Conservation (phyloP, 805 yeast species). For the Kodamaea restingae region DNA sequence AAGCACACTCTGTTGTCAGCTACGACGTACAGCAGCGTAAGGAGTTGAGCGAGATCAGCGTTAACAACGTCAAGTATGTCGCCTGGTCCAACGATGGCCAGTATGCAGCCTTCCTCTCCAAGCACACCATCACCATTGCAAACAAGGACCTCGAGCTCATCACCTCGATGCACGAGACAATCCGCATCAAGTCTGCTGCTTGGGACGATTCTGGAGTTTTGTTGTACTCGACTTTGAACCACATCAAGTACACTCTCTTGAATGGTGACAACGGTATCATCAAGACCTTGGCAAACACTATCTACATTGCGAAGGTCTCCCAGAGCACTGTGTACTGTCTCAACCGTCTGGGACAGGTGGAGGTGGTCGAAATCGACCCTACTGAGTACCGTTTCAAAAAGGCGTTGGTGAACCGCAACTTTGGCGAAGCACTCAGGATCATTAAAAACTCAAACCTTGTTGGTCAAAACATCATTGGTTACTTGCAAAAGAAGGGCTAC, state of each 20-base stretch:
- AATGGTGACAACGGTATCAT: constrained; percentile 96
- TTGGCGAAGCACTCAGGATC: constrained; percentile 85
- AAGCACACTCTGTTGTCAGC: constrained; percentile 66
- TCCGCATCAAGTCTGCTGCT: constrained; percentile 92
- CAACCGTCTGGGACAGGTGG: constrained; percentile 81
- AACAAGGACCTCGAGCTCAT: constrained; percentile 71
- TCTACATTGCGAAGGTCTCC: constrained; percentile 70
- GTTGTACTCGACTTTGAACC: constrained; percentile 91
- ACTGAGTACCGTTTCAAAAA: constrained; percentile 96
- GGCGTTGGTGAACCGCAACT: constrained; percentile 85
- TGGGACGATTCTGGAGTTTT: constrained; percentile 95
- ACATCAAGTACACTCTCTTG: constrained; percentile 85
- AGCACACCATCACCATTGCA: constrained; percentile 89
- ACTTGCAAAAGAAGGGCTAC: constrained; percentile 89
- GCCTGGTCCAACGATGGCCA: constrained; percentile 87
- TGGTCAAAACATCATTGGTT: constrained; percentile 95
- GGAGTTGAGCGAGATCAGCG: constrained; percentile 62
- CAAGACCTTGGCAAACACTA: constrained; percentile 83
- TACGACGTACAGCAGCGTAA: constrained; percentile 93
- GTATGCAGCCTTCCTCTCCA: constrained; percentile 80
- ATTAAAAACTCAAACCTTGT: constrained; percentile 87
- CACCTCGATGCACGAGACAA: constrained; percentile 91
- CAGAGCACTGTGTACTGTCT: constrained; percentile 75
- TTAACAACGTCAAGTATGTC: constrained; percentile 79
- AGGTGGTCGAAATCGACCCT: constrained; percentile 78